A percentile compares a stretch with the other conserved stretches of the same genome.
These are phyloP conservation scores for Neofusicoccum sp. DNA, from an alignment of 2,329 filamentous ascomycete genomes.

Conservation along the genomic window DNA sequence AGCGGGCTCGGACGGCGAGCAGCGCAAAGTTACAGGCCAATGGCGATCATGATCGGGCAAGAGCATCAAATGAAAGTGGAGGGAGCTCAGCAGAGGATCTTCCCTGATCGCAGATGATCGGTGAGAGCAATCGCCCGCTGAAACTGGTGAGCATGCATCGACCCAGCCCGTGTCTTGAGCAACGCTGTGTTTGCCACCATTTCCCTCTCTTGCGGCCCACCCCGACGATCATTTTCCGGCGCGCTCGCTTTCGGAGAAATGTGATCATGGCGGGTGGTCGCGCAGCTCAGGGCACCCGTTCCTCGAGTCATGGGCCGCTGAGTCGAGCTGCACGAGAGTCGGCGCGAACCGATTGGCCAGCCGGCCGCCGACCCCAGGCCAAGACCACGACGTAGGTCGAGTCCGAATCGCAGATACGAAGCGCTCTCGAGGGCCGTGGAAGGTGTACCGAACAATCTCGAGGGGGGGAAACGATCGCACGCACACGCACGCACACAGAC, in stretches of 20 bases:
- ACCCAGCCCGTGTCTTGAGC: slow-evolving; percentile 7
- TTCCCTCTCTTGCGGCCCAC: not conserved
- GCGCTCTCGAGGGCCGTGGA: not conserved
- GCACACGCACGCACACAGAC: too few species aligned
- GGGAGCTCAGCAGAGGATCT: not conserved
- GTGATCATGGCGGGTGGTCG: not conserved
- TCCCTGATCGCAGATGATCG: not conserved
- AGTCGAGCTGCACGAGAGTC: not conserved
- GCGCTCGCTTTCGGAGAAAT: not conserved
- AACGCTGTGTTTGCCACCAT: not conserved
- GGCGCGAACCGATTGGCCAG: not conserved
- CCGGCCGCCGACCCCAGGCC: not conserved
- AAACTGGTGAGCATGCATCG: slow-evolving; percentile 1
- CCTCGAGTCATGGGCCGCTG: not conserved
- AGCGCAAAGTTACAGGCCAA: not conserved
- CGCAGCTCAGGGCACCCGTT: not conserved
- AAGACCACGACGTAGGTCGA: too few species aligned
- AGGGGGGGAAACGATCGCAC: not conserved
- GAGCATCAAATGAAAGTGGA: not conserved
- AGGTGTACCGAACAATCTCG: not conserved
- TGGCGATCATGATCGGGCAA: not conserved
- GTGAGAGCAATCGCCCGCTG: not conserved
- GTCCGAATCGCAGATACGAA: not conserved
- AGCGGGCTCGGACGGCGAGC: too few species aligned
- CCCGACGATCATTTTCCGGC: not conserved